phyloP scores from a whole-genome alignment of 192 early-diverging fungal genomes.

The Mortierella hygrophila region DNA sequence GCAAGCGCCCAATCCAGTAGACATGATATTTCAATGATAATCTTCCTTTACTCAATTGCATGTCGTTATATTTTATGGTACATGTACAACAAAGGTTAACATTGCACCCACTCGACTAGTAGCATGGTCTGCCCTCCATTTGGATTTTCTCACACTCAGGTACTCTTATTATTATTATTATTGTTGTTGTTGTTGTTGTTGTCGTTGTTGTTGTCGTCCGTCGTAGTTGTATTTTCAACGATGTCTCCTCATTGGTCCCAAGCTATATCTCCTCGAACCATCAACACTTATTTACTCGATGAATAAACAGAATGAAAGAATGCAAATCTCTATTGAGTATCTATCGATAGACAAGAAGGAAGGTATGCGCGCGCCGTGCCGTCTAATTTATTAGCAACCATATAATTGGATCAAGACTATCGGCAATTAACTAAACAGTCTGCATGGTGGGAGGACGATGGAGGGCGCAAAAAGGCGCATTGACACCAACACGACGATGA shows the following conservation, averaged over 20 bases:
- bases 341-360: too few relatives aligned
- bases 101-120: neutral
- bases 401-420: neutral
- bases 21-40: too few relatives aligned
- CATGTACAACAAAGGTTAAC: too few relatives aligned
- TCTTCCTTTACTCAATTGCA: too few relatives aligned
- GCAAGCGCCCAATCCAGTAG: too few relatives aligned
- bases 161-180: neutral
- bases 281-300: neutral
- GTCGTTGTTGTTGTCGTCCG: too few relatives aligned
- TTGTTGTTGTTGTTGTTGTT: neutral
- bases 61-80: too few relatives aligned
- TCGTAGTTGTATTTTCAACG: neutral
- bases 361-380: neutral
- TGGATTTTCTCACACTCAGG: neutral
- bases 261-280: neutral
- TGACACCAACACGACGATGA: neutral
- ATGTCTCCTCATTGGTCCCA: neutral
- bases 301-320: neutral
- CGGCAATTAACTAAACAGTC: neutral
- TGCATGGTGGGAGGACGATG: neutral
- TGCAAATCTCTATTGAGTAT: too few relatives aligned
- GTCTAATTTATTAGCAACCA: neutral
- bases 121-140: neutral
- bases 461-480: neutral